phyloP scores from a whole-genome alignment of 495 filamentous ascomycete species.

The Penicillium atrosanguineum region DNA sequence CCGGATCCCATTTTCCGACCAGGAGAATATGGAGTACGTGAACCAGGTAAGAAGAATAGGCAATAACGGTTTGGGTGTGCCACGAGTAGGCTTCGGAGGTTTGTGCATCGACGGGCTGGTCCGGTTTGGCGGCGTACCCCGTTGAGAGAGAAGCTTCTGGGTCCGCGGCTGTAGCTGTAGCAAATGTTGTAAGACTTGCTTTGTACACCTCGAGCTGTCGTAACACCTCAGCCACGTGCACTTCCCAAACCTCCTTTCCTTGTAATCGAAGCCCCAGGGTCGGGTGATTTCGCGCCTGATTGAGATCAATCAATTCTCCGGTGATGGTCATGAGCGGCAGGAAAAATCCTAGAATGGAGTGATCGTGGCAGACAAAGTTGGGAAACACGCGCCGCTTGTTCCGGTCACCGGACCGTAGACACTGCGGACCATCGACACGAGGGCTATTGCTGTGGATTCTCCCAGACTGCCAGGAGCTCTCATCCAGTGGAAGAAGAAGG shows the following conservation, averaged over 20 bases:
- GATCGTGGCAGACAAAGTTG: constrained; percentile 79
- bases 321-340: constrained; percentile 93
- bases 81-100: constrained; percentile 55
- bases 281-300: constrained; percentile 86
- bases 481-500: constrained; percentile 82
- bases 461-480: constrained; percentile 83
- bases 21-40: constrained; percentile 82
- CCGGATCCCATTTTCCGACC: constrained; percentile 85
- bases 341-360: constrained; percentile 91
- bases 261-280: constrained; percentile 78
- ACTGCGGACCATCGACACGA: constrained; percentile 47
- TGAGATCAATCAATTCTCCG: constrained; percentile 86
- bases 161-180: constrained; percentile 45
- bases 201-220: constrained; percentile 80
- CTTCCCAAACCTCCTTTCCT: constrained; percentile 73
- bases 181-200: constrained; percentile 78
- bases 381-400: constrained; percentile 65
- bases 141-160: constrained; percentile 26
- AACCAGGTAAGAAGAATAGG: constrained; percentile 86
- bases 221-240: constrained; percentile 73
- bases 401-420: constrained; percentile 43
- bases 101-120: constrained; percentile 43
- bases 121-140: constrained; percentile 23
- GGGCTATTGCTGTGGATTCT: constrained; percentile 64
- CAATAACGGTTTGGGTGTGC: constrained; percentile 81